Conservation (phyloP, 1,284 basidiomycete genomes). For the Heterobasidion irregulare region DNA sequence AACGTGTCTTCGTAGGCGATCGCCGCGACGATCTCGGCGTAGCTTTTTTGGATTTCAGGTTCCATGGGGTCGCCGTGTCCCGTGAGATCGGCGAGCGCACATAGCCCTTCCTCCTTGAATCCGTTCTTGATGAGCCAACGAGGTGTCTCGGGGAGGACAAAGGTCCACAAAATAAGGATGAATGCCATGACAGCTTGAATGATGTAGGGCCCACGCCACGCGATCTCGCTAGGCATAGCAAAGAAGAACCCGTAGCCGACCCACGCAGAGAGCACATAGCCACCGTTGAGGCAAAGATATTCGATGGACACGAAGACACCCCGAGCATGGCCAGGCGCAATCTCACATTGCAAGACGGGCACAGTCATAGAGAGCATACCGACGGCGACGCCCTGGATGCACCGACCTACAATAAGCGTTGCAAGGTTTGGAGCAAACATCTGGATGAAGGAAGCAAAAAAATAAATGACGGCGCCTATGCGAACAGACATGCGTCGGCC, state of each 20-base stretch:
- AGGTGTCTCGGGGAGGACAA: constrained; percentile 45
- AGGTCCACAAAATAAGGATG: constrained; percentile 35
- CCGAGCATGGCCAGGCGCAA: constrained; percentile 41
- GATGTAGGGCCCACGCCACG: constrained; percentile 48
- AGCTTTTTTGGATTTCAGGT: constrained; percentile 28
- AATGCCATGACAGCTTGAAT: constrained; percentile 36
- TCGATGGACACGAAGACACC: constrained; percentile 45
- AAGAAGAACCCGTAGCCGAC: constrained; percentile 46
- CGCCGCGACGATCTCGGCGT: constrained; percentile 31
- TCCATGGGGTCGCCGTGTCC: constrained; percentile 32
- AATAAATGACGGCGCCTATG: constrained; percentile 38
- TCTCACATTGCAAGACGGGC: constrained; percentile 44
- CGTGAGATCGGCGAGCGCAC: constrained; percentile 40
- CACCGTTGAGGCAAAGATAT: constrained; percentile 41
- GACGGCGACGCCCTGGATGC: constrained; percentile 37
- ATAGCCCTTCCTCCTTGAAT: constrained; percentile 34
- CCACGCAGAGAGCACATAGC: constrained; percentile 43
- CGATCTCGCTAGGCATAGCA: constrained; percentile 36
- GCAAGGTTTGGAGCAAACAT: constrained; percentile 34
- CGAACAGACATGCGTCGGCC: constrained; percentile 41
- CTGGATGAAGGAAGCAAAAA: constrained; percentile 39
- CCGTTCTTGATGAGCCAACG: constrained; percentile 46
- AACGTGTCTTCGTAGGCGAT: constrained; percentile 31
- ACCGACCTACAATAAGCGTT: constrained; percentile 35
- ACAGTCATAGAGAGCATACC: constrained; percentile 48